phyloP scores from a whole-genome alignment of 2,329 filamentous ascomycete genomes.

The Capronia coronata region DNA sequence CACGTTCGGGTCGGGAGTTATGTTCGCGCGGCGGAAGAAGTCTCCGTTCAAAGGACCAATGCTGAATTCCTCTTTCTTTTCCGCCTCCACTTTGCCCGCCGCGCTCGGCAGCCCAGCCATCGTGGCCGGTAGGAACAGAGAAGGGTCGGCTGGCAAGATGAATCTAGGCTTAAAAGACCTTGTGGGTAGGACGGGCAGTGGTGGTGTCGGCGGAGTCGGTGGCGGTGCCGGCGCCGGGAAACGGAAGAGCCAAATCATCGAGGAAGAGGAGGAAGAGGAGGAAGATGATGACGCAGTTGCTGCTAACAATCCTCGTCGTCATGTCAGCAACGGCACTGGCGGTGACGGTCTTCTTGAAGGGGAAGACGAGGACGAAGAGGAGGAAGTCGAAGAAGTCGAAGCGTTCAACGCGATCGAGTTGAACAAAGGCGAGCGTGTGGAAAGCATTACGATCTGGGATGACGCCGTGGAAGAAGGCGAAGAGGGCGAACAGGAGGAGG shows the following conservation, averaged over 20 bases:
- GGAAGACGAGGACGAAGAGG: constrained; percentile 37
- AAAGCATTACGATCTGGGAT: constrained; percentile 28
- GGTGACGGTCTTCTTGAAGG: constrained; percentile 2
- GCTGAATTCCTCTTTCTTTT: constrained; percentile 36
- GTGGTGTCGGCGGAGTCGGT: not conserved
- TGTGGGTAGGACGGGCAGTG: constrained; percentile 7
- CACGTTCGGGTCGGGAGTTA: constrained; percentile 34
- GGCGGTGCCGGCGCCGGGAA: constrained; percentile 20
- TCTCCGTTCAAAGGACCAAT: constrained; percentile 43
- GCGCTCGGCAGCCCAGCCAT: constrained; percentile 34
- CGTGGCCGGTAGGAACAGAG: constrained; percentile 25
- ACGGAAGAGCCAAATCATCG: constrained; percentile 32
- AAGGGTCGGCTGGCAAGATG: constrained; percentile 30
- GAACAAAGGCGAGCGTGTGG: constrained; percentile 25
- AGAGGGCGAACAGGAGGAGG: constrained; percentile 8
- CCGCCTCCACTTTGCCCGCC: constrained; percentile 24
- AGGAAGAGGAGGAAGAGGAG: constrained; percentile 40
- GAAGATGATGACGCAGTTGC: constrained; percentile 31
- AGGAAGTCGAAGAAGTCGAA: constrained; percentile 32
- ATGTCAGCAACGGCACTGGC: too few species aligned
- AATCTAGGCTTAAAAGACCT: constrained; percentile 22
- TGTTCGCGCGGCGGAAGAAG: constrained; percentile 43
- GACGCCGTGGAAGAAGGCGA: constrained; percentile 17
- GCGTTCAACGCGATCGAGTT: constrained; percentile 25
- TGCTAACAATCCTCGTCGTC: not conserved